phyloP scores from a whole-genome alignment of 495 filamentous ascomycete species.

The Penicillium samsonianum region DNA sequence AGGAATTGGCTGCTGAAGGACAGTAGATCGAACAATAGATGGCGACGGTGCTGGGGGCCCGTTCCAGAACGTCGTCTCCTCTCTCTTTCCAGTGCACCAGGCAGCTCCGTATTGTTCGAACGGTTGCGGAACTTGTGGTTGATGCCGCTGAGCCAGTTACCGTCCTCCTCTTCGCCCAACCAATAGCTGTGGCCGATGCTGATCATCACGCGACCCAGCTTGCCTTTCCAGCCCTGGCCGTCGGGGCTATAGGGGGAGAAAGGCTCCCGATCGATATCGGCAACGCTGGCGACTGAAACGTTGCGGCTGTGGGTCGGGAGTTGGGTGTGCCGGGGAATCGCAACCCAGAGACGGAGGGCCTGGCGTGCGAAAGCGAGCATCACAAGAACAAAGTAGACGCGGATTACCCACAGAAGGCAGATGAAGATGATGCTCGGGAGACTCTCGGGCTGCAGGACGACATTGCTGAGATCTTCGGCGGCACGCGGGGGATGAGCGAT shows the following conservation, averaged over 20 bases:
- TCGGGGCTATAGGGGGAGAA: slow-evolving; percentile 67
- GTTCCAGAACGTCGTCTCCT: slow-evolving; percentile 68
- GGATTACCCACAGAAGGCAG: slow-evolving; percentile 65
- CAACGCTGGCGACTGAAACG: slow-evolving; percentile 47
- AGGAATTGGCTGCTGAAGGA: slow-evolving; percentile 39
- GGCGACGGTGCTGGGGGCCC: slow-evolving; percentile 57
- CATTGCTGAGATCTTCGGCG: slow-evolving; percentile 46
- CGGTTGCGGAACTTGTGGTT: slow-evolving; percentile 56
- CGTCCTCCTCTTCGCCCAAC: slow-evolving; percentile 59
- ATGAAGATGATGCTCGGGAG: slow-evolving; percentile 76
- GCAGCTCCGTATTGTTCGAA: slow-evolving; percentile 33
- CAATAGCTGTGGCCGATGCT: slow-evolving; percentile 70
- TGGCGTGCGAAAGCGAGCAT: slow-evolving; percentile 77
- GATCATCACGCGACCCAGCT: slow-evolving; percentile 72
- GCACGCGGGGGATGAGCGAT: slow-evolving; percentile 33
- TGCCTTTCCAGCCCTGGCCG: slow-evolving; percentile 76
- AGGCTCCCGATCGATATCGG: slow-evolving; percentile 62
- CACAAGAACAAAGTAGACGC: slow-evolving; percentile 76
- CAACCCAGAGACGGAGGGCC: slow-evolving; percentile 60
- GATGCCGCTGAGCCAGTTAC: slow-evolving; percentile 62
- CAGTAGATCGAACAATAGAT: slow-evolving; percentile 39
- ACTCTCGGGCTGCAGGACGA: slow-evolving; percentile 65
- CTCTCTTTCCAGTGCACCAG: slow-evolving; percentile 65
- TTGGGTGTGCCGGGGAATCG: slow-evolving; percentile 47
- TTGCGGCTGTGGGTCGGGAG: slow-evolving; percentile 49